phyloP scores from a whole-genome alignment of 2,329 filamentous ascomycete species.

The Nigrospora osmanthi region DNA sequence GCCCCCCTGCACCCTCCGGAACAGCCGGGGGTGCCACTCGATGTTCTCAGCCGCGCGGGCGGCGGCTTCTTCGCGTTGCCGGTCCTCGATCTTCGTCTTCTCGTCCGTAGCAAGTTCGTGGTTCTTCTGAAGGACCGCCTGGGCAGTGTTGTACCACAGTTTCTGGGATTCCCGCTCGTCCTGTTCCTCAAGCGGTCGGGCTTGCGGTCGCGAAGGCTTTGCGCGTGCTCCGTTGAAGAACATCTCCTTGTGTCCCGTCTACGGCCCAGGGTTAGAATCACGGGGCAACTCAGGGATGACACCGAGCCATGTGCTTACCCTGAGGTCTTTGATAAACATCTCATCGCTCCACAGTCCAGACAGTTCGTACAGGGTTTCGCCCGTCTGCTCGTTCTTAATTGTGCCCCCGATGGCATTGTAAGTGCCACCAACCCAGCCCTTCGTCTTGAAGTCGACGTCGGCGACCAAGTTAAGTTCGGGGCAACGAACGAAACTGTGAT shows the following conservation, averaged over 20 bases:
- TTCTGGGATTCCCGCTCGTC: constrained; percentile 83
- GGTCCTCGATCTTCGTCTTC: constrained; percentile 93
- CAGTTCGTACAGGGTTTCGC: constrained; percentile 82
- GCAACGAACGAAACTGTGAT: constrained; percentile 88
- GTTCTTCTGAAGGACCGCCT: constrained; percentile 76
- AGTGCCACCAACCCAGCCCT: constrained; percentile 91
- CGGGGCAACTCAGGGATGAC: too few relatives aligned
- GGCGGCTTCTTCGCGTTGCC: constrained; percentile 82
- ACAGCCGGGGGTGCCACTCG: constrained; percentile 84
- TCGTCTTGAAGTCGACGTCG: constrained; percentile 97
- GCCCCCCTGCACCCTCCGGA: constrained; percentile 65
- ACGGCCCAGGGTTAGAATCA: background rate
- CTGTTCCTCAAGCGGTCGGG: constrained; percentile 77
- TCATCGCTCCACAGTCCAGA: constrained; percentile 91
- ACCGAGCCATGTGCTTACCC: constrained; percentile 41
- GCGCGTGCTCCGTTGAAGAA: constrained; percentile 81
- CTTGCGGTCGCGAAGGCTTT: constrained; percentile 65
- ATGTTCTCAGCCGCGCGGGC: constrained; percentile 68
- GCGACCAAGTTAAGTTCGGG: constrained; percentile 80
- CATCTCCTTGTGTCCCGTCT: constrained; percentile 84
- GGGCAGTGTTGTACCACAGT: constrained; percentile 75
- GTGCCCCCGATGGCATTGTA: constrained; percentile 93
- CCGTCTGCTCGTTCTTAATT: constrained; percentile 82
- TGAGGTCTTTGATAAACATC: constrained; percentile 83
- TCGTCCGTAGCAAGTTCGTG: constrained; percentile 88